Evolutionary conservation across 2,329 filamentous ascomycete genomes (phyloP), one percentile per base, ranked within the genome.

Genomic region (Aspergillus japonicus): DNA sequence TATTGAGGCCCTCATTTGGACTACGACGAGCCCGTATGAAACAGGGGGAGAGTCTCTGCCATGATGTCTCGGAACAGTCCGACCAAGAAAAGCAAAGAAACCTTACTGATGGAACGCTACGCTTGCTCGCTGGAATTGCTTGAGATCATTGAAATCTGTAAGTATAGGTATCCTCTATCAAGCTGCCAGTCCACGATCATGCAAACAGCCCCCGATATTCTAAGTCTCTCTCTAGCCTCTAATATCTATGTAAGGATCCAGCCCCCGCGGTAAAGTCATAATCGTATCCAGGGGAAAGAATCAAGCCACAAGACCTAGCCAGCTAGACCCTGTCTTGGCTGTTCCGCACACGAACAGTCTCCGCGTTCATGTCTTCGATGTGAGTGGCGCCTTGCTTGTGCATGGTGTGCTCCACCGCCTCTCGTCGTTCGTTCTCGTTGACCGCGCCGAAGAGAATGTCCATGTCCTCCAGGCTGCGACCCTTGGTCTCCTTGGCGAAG

Each of bases 401-500:
- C 56, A 71, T 19, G 3, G 66, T 68, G 12, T 67, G 60, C 54
- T 71, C 68, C 29, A 72, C 64, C 50, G 69, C 67, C 19, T 67
- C 68, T 1, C 58, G 62, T 26, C 69, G 57, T 50, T 68, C 67
- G 10, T 58, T 58, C 35, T 66, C 69, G 44, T 69, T 61, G 26
- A 71, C 64, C 53, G 59, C 71, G 66, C 68, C 69, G 31, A 72
- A 72, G 1, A 72, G 59, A 26, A 70, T 48, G 47, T 80, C 75
- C 68, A 78, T 74, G 33, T 78, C 75, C 57, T 78, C 76, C 52
- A 78, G 64, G 14, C 70, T 73, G 47, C 71, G 67, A 3, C 72
- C 73, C 50, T 74, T 75, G 23, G 72, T 75, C 59, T 80, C 78
- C 11, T 77, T 77, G 31, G 80, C 60, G 57, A 71, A 73, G 14